phyloP scores from a whole-genome alignment of 176 grass and related monocot species.

The Cenchrus purpureus region DNA sequence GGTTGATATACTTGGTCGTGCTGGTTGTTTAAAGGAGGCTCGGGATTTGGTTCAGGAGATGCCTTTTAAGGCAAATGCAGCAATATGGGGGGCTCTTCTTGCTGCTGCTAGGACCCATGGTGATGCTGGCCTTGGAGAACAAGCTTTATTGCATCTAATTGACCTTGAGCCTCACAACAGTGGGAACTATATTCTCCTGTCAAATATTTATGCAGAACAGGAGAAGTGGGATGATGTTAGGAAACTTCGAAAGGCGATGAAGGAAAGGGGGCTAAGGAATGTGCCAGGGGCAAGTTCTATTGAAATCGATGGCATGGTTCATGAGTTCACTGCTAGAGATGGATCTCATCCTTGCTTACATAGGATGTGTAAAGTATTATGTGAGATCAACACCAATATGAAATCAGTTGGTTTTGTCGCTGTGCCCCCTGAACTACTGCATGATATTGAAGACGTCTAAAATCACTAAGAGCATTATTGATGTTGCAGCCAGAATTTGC shows the following conservation, averaged over 20 bases:
- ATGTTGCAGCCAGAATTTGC: neutral
- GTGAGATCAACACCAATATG: constrained; percentile 55
- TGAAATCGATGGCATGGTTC: constrained; percentile 70
- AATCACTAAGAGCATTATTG: neutral
- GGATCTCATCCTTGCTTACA: constrained; percentile 75
- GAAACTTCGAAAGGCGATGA: constrained; percentile 70
- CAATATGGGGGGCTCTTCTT: constrained; percentile 86
- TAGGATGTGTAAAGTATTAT: constrained; percentile 60
- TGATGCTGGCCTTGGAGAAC: constrained; percentile 70
- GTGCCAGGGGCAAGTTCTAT: constrained; percentile 79
- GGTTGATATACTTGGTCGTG: constrained; percentile 72
- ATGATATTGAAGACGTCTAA: constrained; percentile 54
- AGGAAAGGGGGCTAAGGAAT: constrained; percentile 65
- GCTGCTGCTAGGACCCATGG: constrained; percentile 68
- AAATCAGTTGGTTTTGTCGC: constrained; percentile 48
- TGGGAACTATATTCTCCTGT: constrained; percentile 77
- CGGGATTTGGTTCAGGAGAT: constrained; percentile 60
- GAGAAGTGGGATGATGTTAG: constrained; percentile 70
- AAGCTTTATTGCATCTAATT: constrained; percentile 71
- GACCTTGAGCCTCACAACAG: constrained; percentile 76
- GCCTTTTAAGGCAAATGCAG: constrained; percentile 83
- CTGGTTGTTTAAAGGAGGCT: constrained; percentile 65
- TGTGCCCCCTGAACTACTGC: constrained; percentile 31
- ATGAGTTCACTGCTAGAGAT: constrained; percentile 86
- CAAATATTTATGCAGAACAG: constrained; percentile 73